Base-by-base conservation (phyloP, 2,329 filamentous ascomycete genomes). In the Daldinia eschscholtzii region DNA sequence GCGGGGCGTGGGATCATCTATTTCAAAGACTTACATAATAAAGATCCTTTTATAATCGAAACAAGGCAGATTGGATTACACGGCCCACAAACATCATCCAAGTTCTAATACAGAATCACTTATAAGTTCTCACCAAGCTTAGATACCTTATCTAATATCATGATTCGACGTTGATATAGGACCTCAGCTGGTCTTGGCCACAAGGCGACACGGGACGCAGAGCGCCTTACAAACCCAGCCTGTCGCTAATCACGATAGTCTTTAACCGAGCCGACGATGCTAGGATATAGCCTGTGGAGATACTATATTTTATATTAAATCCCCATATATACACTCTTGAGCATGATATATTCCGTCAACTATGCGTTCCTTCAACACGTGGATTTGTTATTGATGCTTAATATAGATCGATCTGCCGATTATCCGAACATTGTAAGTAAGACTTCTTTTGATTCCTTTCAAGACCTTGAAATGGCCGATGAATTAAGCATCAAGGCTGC, bases 21-120 rank as follows among this genome's bases (percentile, higher is more conserved):
- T 12, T 23, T 57, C 18, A 26, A 55, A 3, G n/a, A 55, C 30
- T 35, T 50, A 37, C 33, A 55, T 55, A 55, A 55, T 33, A 37
- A 37, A 37, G 61, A 65, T 71, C 52, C 52, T 55, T 57, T 28
- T 41, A 53, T 39, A 68, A 55, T 68, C 39, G 58, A 41, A 63
- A 6, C 56, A 65, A 26, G 57, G 59, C 26, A 57, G 26, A 23
- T 12, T 42, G 33, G 15, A 37, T 26, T 44, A 39, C 56, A 28
- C 35, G n/a, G 3, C 46, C 6, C 26, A 2, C 46, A 50, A 50
- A 13, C 15, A 30, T 50, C 46, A 13, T 30, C 23, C n/a, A 18
- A 0, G 26, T n/a, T 23, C 30, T 50, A 23, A 23, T 2, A 46
- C 30, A 13, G 20, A 23, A 52, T 46, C 44, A 50, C 44, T 30